Evolutionary conservation across 1,284 basidiomycete genomes (phyloP).

Genomic region (Ceratobasidium sp.): DNA sequence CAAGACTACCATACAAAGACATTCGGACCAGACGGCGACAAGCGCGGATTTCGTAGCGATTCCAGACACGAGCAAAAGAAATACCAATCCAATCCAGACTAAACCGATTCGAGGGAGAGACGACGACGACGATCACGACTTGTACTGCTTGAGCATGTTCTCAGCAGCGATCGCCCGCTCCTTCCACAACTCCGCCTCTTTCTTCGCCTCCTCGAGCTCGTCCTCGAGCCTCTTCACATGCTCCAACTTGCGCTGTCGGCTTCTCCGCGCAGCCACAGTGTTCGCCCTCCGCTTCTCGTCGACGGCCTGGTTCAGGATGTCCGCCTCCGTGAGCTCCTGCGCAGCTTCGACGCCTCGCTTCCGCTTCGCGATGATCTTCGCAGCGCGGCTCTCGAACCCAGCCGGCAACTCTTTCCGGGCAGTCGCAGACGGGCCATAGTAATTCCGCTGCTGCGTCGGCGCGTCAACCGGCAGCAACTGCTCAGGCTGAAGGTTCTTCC

Average conservation of each 20-base stretch:
- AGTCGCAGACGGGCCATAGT: constrained; percentile 65
- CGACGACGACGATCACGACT: background rate
- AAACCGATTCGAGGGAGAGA: background rate
- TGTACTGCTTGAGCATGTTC: constrained; percentile 27
- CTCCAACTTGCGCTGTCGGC: constrained; percentile 79
- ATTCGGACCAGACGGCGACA: too few species aligned
- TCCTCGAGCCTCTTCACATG: constrained; percentile 72
- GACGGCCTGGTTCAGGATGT: constrained; percentile 63
- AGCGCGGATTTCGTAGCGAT: too few species aligned
- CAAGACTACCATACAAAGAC: too few species aligned
- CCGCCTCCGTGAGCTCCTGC: constrained; percentile 60
- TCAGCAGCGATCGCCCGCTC: constrained; percentile 56
- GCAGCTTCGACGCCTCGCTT: constrained; percentile 48
- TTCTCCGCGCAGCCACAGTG: constrained; percentile 79
- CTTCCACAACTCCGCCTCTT: constrained; percentile 68
- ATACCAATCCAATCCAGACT: too few species aligned
- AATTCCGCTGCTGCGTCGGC: constrained; percentile 67
- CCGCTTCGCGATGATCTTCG: constrained; percentile 51
- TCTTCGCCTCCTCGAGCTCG: constrained; percentile 58
- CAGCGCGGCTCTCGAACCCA: constrained; percentile 55
- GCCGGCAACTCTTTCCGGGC: constrained; percentile 68
- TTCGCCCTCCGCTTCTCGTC: constrained; percentile 82
- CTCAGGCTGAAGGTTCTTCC: constrained; percentile 61
- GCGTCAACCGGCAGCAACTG: constrained; percentile 66
- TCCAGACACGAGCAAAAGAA: too few species aligned